Percentiles rank a stretch among this genome's conserved stretches.
These are phyloP conservation scores for Vaccinium corymbosum DNA, from an alignment of 148 eudicot species.

Conservation along the genomic window DNA sequence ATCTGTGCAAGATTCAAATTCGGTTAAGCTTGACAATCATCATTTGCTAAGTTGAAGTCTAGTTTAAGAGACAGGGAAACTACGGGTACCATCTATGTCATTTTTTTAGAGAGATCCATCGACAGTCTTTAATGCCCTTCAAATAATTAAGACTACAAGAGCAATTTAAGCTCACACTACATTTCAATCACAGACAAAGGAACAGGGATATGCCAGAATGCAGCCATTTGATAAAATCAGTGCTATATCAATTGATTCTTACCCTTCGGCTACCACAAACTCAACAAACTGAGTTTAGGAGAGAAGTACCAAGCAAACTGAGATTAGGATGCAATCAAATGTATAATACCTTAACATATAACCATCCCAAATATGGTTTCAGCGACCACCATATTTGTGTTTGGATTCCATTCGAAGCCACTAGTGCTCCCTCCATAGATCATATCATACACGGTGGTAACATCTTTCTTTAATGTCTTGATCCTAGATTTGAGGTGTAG, in stretches of 20 bases:
- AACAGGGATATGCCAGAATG: background rate
- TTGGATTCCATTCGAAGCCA: too few relatives aligned
- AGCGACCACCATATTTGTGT: too few relatives aligned
- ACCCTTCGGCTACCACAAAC: background rate
- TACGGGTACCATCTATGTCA: background rate
- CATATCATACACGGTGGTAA: too few relatives aligned
- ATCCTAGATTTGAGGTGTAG: too few relatives aligned
- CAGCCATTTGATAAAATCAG: background rate
- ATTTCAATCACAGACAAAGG: background rate
- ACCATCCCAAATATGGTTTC: too few relatives aligned
- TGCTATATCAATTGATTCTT: background rate
- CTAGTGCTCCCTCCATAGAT: too few relatives aligned
- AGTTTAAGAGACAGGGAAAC: background rate
- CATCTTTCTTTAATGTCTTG: too few relatives aligned
- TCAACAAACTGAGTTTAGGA: too few relatives aligned
- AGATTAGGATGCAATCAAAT: too few relatives aligned
- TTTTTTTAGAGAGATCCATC: background rate
- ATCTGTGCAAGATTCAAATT: background rate
- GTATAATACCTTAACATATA: too few relatives aligned
- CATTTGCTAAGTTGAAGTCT: background rate
- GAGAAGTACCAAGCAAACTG: too few relatives aligned
- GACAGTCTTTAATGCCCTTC: background rate
- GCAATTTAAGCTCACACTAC: constrained; percentile 9
- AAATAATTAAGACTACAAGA: background rate
- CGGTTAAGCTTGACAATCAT: background rate